Evolutionary conservation across 805 yeast genomes (phyloP).

Genomic region (Ogataea pini): DNA sequence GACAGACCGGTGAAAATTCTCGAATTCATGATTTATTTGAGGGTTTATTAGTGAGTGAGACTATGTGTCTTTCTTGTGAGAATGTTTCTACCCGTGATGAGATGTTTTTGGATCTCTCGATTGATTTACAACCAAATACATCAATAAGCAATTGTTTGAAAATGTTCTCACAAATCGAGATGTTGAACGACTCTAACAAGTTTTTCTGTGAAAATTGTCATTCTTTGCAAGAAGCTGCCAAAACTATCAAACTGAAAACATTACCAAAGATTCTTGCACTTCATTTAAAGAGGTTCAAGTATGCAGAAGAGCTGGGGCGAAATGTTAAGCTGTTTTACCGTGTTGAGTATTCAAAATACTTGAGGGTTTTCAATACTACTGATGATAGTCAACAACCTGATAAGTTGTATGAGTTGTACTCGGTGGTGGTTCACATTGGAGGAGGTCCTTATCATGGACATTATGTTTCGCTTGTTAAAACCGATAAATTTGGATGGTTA

Average conservation of each 20-base stretch:
- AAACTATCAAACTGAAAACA: slow-evolving; percentile 75
- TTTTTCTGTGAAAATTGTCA: slow-evolving; percentile 91
- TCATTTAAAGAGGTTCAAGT: slow-evolving; percentile 90
- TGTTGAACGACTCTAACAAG: slow-evolving; percentile 83
- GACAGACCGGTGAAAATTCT: slow-evolving; percentile 12
- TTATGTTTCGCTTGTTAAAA: slow-evolving; percentile 83
- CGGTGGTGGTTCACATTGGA: slow-evolving; percentile 91
- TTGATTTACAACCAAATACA: slow-evolving; percentile 76
- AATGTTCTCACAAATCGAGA: slow-evolving; percentile 83
- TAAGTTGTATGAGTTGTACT: slow-evolving; percentile 75
- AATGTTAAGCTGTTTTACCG: slow-evolving; percentile 86
- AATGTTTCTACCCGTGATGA: slow-evolving; percentile 80
- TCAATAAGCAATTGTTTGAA: slow-evolving; percentile 76
- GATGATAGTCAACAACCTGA: slow-evolving; percentile 51
- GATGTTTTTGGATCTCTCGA: slow-evolving; percentile 79
- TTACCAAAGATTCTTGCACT: slow-evolving; percentile 79
- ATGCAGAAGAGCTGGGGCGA: slow-evolving; percentile 76
- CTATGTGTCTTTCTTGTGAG: slow-evolving; percentile 89
- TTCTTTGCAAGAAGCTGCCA: slow-evolving; percentile 91
- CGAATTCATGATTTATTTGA: slow-evolving; percentile 70
- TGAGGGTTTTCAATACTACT: slow-evolving; percentile 71
- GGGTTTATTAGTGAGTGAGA: slow-evolving; percentile 82
- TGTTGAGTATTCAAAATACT: slow-evolving; percentile 72
- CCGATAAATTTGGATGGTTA: slow-evolving; percentile 80
- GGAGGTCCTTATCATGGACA: slow-evolving; percentile 99